Percentiles rank a stretch among this genome's conserved stretches.
Evolutionary conservation across 768 basidiomycete species (phyloP).

Genomic region (Xanthoconium purpureum): DNA sequence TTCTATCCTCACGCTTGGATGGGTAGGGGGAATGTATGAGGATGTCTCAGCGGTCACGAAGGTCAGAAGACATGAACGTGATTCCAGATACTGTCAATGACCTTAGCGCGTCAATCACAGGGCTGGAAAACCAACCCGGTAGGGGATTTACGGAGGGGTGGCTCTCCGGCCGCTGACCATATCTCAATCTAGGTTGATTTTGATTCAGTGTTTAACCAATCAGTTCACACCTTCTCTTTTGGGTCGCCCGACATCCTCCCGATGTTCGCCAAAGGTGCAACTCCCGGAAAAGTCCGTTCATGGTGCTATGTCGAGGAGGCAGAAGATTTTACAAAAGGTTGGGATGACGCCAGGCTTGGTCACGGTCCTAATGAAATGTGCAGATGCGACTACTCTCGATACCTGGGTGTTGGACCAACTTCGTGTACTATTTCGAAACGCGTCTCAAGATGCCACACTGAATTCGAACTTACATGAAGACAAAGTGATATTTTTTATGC

Average conservation of each 20-base stretch:
- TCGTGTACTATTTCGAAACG: constrained; percentile 57
- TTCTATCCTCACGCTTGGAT: constrained; percentile 4
- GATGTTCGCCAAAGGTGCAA: constrained; percentile 79
- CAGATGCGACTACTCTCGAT: constrained; percentile 76
- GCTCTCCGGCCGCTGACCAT: neutral
- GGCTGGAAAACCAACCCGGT: constrained; percentile 88
- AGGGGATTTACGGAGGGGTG: neutral
- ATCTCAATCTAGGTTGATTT: constrained; percentile 54
- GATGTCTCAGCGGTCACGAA: constrained; percentile 87
- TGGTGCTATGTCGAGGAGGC: constrained; percentile 76
- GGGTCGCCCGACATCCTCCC: constrained; percentile 87
- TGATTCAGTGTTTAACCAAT: constrained; percentile 86
- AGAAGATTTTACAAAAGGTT: constrained; percentile 87
- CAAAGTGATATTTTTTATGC: constrained; percentile 76
- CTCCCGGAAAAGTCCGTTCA: constrained; percentile 62
- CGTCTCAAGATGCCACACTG: constrained; percentile 50
- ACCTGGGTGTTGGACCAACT: constrained; percentile 77
- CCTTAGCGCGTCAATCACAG: constrained; percentile 32
- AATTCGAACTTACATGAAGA: constrained; percentile 50
- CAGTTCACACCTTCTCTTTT: constrained; percentile 73
- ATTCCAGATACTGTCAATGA: constrained; percentile 4
- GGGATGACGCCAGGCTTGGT: neutral
- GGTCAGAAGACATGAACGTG: constrained; percentile 36
- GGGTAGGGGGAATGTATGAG: constrained; percentile 85
- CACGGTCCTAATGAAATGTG: neutral